Conservation (phyloP, 306 rosid species). For the Glycyrrhiza uralensis region DNA sequence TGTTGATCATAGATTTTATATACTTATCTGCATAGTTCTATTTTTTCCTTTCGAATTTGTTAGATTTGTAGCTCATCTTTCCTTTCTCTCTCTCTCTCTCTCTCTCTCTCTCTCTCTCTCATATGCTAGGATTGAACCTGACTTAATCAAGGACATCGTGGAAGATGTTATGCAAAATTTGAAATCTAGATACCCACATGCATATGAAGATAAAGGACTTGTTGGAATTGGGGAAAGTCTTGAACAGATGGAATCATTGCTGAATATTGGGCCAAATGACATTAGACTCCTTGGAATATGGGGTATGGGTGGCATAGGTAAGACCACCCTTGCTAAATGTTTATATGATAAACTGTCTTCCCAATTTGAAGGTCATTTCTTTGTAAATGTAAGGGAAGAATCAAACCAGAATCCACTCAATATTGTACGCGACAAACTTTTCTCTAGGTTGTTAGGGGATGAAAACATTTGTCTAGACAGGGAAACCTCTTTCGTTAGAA, state of each 20-base stretch:
- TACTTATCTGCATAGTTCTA: too few species aligned
- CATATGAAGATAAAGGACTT: neutral
- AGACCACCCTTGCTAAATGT: too few species aligned
- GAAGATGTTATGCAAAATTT: neutral
- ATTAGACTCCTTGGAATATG: too few species aligned
- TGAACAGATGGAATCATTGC: too few species aligned
- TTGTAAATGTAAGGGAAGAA: neutral
- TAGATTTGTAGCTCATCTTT: too few species aligned
- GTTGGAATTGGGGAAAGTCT: neutral
- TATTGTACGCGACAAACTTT: neutral
- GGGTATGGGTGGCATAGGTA: too few species aligned
- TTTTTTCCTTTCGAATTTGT: too few species aligned
- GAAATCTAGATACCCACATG: neutral
- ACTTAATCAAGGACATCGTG: neutral
- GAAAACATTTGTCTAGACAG: neutral
- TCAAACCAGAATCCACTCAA: neutral
- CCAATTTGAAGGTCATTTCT: slow-evolving; percentile 10
- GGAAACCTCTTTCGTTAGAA: neutral
- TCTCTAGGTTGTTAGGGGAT: neutral
- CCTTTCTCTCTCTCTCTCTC: neutral
- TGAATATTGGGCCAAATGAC: too few species aligned
- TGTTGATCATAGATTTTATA: too few species aligned
- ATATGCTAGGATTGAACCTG: neutral
- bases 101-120: too few species aligned
- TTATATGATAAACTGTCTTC: too few species aligned